Evolutionary conservation across 2,329 filamentous ascomycete genomes (phyloP), one percentile per base, ranked within the genome.

Genomic region (Coleophoma cylindrospora): DNA sequence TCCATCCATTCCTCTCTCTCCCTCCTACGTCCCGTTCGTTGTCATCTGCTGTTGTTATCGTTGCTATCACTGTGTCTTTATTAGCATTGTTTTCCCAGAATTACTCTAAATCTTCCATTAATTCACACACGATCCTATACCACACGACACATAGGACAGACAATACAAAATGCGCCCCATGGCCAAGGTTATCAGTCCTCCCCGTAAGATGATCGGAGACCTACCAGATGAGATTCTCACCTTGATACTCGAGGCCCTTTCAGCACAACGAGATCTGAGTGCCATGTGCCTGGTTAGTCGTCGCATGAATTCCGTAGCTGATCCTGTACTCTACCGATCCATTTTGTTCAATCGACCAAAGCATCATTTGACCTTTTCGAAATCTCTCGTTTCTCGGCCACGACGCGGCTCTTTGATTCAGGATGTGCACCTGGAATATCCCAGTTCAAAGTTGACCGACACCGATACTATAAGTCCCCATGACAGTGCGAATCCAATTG

Each of bases 351-450:
- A 72, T 36, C 69, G 67, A 32, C 73, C 74, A 0, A 70, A 75
- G 55, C 68, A 75, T 19, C 74, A 77, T 54, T 64, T 76, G 13
- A 66, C 69, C 48, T 77, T 76, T 58, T 72, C 72, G 56, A 65
- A 76, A 61, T 75, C 73, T 10, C 71, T 77, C 15, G 63, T 57
- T 12, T 69, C 71, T 41, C 67, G 74, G 2, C 72, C 71, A 6
- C 68, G 74, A 40, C 72, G 74, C 17, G 74, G 74, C 13, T 75
- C 73, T 2, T 64, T 71, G 47, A 76, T 76, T 50, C 66, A 72
- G 45, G 68, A 68, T 54, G 65, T 75, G 52, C 69, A 67, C 54
- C 65, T 77, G 33, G 69, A 70, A 27, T 76, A 75, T 54, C 72
- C 74, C 38, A 64, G 65, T 40, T 68, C 66, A 27, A 68, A 74